phyloP scores from a whole-genome alignment of 345 rosid species.

The rapeseed (Brassica napus) region Da-Ae NC_063438.1:319001-319500 shows the following conservation, averaged over 20 bases:
- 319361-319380: slow-evolving; percentile 73
- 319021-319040: slow-evolving; percentile 92
- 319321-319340: slow-evolving; percentile 10
- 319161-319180: slow-evolving; percentile 60
- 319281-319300: slow-evolving; percentile 9
- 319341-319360: slow-evolving; percentile 62
- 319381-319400: slow-evolving; percentile 49
- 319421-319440: slow-evolving; percentile 39
- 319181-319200: slow-evolving; percentile 82
- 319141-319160: not conserved
- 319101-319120: slow-evolving; percentile 7
- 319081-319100: slow-evolving; percentile 52
- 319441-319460: slow-evolving; percentile 52
- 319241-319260: slow-evolving; percentile 68
- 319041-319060: slow-evolving; percentile 95
- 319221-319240: slow-evolving; percentile 68
- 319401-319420: slow-evolving; percentile 55
- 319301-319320: not conserved
- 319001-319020: slow-evolving; percentile 94
- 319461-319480: slow-evolving; percentile 60
- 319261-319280: slow-evolving; percentile 5
- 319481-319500: slow-evolving; percentile 34
- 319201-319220: slow-evolving; percentile 90
- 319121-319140: slow-evolving; percentile 8
- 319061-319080: slow-evolving; percentile 85